These are phyloP conservation scores for Brassica incana DNA, from an alignment of 345 rosid species.

Conservation along the genomic window DNA sequence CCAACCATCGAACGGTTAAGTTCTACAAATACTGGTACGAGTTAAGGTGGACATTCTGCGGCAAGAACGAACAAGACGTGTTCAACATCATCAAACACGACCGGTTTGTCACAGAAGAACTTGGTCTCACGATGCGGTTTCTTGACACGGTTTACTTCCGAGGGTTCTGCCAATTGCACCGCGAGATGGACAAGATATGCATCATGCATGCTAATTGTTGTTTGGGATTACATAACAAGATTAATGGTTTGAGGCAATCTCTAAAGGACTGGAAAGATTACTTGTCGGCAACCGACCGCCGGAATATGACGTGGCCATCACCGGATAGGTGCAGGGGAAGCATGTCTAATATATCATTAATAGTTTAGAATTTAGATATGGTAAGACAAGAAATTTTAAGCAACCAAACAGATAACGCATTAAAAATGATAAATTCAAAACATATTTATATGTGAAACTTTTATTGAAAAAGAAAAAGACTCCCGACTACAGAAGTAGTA, in stretches of 20 bases:
- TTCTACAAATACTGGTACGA: conserved; percentile 5
- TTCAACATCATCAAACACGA: neutral
- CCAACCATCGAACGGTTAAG: neutral
- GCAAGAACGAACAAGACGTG: neutral
- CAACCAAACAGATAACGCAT: neutral
- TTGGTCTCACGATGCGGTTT: neutral
- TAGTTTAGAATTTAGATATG: neutral
- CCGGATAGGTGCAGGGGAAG: neutral
- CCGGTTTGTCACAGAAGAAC: neutral
- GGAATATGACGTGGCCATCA: neutral
- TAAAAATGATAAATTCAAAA: neutral
- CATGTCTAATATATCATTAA: neutral
- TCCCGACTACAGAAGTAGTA: neutral
- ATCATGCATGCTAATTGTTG: conserved; percentile 13
- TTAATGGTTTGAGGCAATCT: neutral
- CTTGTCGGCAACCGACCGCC: neutral
- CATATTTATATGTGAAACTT: neutral
- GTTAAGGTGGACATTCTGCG: neutral
- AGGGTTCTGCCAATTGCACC: conserved; percentile 14
- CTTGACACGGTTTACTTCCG: conserved; percentile 6
- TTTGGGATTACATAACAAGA: neutral
- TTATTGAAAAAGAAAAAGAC: neutral
- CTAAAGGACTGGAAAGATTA: neutral
- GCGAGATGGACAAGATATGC: neutral
- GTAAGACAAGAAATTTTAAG: neutral